Percentiles rank a stretch among this genome's conserved stretches.
These are phyloP conservation scores for Nicotiana benthamiana DNA, from an alignment of 257 asterid species.

Conservation along the genomic window DNA sequence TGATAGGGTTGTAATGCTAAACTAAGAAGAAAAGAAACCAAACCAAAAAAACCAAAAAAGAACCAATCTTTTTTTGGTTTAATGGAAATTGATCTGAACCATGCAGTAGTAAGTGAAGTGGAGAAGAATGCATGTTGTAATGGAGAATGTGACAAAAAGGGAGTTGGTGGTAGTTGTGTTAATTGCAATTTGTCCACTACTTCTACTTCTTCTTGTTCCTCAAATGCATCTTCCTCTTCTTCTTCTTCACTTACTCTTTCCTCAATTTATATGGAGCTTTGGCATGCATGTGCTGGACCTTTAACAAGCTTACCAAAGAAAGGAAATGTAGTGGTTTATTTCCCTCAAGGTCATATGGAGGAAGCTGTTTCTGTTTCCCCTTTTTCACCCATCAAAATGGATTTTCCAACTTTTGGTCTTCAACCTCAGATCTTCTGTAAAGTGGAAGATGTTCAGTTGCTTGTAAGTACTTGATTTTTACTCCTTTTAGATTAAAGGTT, in stretches of 20 bases:
- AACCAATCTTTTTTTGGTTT: constrained; percentile 12
- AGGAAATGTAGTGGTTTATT: constrained; percentile 81
- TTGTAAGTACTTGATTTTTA: constrained; percentile 38
- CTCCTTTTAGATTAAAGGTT: not conserved
- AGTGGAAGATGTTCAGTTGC: constrained; percentile 76
- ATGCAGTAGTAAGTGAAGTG: constrained; percentile 53
- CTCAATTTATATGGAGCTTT: constrained; percentile 70
- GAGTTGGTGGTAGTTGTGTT: constrained; percentile 32
- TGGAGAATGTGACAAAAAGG: constrained; percentile 57
- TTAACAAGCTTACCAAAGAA: constrained; percentile 77
- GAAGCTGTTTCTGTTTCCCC: constrained; percentile 63
- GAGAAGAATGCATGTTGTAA: constrained; percentile 52
- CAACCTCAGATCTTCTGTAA: constrained; percentile 89
- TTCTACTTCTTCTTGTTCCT: constrained; percentile 60
- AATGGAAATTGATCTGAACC: constrained; percentile 94
- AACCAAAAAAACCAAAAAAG: no score
- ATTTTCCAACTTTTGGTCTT: constrained; percentile 62
- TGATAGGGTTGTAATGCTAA: constrained; percentile 4
- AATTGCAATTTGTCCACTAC: constrained; percentile 37
- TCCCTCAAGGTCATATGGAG: constrained; percentile 95
- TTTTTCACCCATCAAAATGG: constrained; percentile 68
- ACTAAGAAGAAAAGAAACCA: constrained; percentile 7
- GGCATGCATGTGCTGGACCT: constrained; percentile 99
- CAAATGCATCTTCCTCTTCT: constrained; percentile 47
- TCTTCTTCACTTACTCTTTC: constrained; percentile 25